These are phyloP conservation scores for Neurospora terricola DNA, from an alignment of 495 filamentous ascomycete species.

Conservation along the genomic window DNA sequence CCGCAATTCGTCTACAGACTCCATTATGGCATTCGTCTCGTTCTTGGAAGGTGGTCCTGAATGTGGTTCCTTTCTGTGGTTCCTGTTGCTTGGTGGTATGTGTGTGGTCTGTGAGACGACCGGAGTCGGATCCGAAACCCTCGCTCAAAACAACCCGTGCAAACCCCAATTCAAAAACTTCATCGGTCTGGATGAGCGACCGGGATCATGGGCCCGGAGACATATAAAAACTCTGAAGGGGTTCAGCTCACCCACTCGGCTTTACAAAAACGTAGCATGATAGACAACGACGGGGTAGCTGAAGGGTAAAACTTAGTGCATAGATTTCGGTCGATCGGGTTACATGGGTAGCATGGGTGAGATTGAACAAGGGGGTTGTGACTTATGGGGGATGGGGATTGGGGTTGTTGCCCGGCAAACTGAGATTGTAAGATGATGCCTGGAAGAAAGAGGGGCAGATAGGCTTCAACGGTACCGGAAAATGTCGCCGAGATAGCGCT, in stretches of 20 bases:
- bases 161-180: neutral
- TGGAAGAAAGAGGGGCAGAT: neutral
- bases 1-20: neutral
- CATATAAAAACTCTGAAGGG: neutral
- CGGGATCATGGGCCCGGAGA: neutral
- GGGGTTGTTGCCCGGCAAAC: neutral
- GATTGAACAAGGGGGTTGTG: neutral
- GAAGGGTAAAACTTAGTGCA: neutral
- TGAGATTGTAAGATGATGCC: neutral
- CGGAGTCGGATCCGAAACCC: neutral
- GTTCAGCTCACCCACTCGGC: neutral
- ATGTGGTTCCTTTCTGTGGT: neutral
- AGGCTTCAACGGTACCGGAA: neutral
- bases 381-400: neutral
- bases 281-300: neutral
- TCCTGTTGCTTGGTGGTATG: neutral
- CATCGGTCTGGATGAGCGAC: neutral
- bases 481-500: neutral
- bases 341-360: neutral
- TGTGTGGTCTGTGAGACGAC: neutral
- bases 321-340: neutral
- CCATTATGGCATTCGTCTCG: neutral
- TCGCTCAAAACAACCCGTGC: neutral
- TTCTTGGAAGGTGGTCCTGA: neutral
- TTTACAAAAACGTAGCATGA: neutral